Percentiles rank a stretch among this genome's conserved stretches.
Conservation (phyloP, 176 grass and related monocot species). For the Leersia perrieri region DNA sequence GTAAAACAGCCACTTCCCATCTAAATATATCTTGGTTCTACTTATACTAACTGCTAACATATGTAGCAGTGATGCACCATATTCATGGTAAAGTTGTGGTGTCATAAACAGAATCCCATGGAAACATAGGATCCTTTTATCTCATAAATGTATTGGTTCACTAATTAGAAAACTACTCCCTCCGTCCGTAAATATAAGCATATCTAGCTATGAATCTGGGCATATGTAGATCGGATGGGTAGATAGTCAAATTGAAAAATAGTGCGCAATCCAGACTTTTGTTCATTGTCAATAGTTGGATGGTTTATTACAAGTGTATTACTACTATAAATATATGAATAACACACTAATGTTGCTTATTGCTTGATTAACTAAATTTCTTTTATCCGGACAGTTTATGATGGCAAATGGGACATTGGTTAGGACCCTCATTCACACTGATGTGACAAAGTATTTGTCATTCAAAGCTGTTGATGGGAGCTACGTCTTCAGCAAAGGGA, state of each 20-base stretch:
- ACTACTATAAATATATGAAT: not conserved
- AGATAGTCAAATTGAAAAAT: not conserved
- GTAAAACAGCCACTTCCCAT: conserved; percentile 25
- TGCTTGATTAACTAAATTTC: conserved; percentile 11
- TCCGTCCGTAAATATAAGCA: too few species aligned
- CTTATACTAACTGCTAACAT: not conserved
- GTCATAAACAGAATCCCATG: not conserved
- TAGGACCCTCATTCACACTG: conserved; percentile 78
- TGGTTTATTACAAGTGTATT: not conserved
- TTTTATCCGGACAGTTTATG: conserved; percentile 73
- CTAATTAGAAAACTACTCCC: not conserved
- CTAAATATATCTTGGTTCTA: conserved; percentile 22
- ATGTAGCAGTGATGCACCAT: not conserved
- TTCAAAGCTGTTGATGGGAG: conserved; percentile 96
- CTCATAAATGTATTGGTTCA: not conserved
- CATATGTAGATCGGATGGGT: conserved; percentile 4
- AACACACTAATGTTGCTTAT: not conserved
- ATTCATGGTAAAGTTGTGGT: not conserved
- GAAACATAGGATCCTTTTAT: not conserved
- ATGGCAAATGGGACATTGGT: conserved; percentile 97
- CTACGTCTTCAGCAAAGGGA: conserved; percentile 93
- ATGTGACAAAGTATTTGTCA: conserved; percentile 84
- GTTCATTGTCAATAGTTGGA: not conserved
- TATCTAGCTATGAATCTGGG: too few species aligned
- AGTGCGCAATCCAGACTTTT: not conserved